A percentile compares a stretch with the other conserved stretches of the same genome.
These are phyloP conservation scores for Elsinoe perseae DNA, from an alignment of 2,329 filamentous ascomycete species.

Conservation along the genomic window DNA sequence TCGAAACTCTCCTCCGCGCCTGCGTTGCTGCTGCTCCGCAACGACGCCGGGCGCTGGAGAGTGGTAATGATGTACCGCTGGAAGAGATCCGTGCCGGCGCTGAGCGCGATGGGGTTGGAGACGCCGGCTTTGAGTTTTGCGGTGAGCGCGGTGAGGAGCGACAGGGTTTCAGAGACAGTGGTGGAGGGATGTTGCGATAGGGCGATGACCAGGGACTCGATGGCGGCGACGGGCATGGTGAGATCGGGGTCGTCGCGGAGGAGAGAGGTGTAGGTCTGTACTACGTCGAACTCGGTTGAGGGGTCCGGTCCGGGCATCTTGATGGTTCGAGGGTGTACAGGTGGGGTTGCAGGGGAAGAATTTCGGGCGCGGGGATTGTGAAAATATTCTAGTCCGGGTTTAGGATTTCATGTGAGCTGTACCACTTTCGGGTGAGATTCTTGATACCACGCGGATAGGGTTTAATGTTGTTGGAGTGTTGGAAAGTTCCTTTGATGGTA, in stretches of 20 bases:
- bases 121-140: conserved; percentile 68
- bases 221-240: conserved; percentile 92
- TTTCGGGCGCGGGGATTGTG: neutral
- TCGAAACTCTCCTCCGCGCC: conserved; percentile 58
- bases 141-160: conserved; percentile 71
- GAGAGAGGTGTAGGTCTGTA: conserved; percentile 57
- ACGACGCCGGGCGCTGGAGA: conserved; percentile 43
- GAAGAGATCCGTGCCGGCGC: conserved; percentile 91
- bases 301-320: conserved; percentile 3
- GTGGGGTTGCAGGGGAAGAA: neutral
- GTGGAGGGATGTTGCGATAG: conserved; percentile 71
- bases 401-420: too few relatives aligned
- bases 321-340: neutral
- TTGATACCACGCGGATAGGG: too few relatives aligned
- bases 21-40: conserved; percentile 20
- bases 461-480: neutral
- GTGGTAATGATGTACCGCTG: conserved; percentile 83
- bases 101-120: conserved; percentile 82
- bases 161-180: conserved; percentile 90
- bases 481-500: neutral
- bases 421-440: too few relatives aligned
- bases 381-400: too few relatives aligned
- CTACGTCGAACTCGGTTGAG: conserved; percentile 46
- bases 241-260: conserved; percentile 67
- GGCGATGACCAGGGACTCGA: conserved; percentile 81